Conservation (phyloP, 768 basidiomycete species). For the Tricholoma sp. region DNA sequence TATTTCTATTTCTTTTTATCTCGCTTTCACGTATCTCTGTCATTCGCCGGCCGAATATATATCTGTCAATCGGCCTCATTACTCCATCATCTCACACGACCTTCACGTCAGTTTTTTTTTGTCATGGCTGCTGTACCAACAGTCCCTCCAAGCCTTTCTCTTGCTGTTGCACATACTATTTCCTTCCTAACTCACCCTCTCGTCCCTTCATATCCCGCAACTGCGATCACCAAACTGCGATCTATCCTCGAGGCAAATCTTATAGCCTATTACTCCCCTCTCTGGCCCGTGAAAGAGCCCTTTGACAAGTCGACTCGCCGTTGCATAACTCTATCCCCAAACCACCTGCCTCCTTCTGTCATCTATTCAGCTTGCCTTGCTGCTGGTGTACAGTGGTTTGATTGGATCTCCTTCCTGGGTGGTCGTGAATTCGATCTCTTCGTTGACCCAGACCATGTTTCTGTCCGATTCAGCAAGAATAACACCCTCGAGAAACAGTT, state of each 20-base stretch:
- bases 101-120: constrained; percentile 13
- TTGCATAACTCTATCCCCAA: constrained; percentile 68
- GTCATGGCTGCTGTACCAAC: constrained; percentile 36
- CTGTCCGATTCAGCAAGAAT: constrained; percentile 51
- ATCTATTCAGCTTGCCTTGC: constrained; percentile 68
- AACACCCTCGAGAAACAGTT: constrained; percentile 32
- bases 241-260: constrained; percentile 70
- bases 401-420: constrained; percentile 72
- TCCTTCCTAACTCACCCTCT: constrained; percentile 69
- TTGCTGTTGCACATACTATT: constrained; percentile 71
- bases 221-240: constrained; percentile 65
- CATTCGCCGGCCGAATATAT: constrained; percentile 68
- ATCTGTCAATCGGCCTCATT: constrained; percentile 21
- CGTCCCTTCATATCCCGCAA: constrained; percentile 48
- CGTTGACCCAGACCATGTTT: constrained; percentile 76
- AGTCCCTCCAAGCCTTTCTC: constrained; percentile 43
- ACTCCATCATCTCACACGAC: constrained; percentile 10
- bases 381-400: constrained; percentile 71
- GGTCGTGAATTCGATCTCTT: constrained; percentile 72
- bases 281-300: constrained; percentile 63
- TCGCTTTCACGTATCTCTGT: constrained; percentile 16
- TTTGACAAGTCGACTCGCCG: constrained; percentile 67
- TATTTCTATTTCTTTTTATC: constrained; percentile 8
- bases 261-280: constrained; percentile 58
- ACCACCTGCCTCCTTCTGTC: constrained; percentile 63